Evolutionary conservation across 1,139 yeast species (phyloP).

Genomic region (Pichia inconspicua): DNA sequence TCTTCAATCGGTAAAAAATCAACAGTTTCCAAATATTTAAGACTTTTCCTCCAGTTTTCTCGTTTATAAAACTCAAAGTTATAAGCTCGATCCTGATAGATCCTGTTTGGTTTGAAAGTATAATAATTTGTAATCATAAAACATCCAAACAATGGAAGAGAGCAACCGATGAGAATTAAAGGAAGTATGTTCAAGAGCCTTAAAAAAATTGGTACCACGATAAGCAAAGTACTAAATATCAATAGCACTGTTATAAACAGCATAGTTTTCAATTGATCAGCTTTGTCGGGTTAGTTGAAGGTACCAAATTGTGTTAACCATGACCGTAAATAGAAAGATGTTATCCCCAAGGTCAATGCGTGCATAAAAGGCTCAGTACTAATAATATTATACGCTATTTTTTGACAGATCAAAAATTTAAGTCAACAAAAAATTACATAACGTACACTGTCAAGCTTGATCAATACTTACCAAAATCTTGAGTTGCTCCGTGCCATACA

Average conservation of each 20-base stretch:
- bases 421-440: too few relatives aligned
- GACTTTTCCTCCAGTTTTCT: conserved; percentile 2
- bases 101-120: background rate
- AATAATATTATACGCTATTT: too few relatives aligned
- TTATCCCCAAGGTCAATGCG: too few relatives aligned
- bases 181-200: conserved; percentile 5
- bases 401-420: too few relatives aligned
- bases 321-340: too few relatives aligned
- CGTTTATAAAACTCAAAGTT: conserved; percentile 2
- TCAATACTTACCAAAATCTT: too few relatives aligned
- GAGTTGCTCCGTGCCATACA: too few relatives aligned
- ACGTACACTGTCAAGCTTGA: too few relatives aligned
- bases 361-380: too few relatives aligned
- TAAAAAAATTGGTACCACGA: conserved; percentile 4
- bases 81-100: background rate
- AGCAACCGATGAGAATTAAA: conserved; percentile 4
- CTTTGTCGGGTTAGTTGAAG: too few relatives aligned
- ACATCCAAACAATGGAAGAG: conserved; percentile 1
- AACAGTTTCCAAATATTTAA: background rate
- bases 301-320: too few relatives aligned
- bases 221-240: background rate
- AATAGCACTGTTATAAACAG: background rate
- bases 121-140: background rate
- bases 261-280: background rate
- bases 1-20: background rate